Evolutionary conservation across 2,329 filamentous ascomycete species (phyloP), one percentile per base, ranked within the genome.

Genomic region (Mycosphaerella sp.): DNA sequence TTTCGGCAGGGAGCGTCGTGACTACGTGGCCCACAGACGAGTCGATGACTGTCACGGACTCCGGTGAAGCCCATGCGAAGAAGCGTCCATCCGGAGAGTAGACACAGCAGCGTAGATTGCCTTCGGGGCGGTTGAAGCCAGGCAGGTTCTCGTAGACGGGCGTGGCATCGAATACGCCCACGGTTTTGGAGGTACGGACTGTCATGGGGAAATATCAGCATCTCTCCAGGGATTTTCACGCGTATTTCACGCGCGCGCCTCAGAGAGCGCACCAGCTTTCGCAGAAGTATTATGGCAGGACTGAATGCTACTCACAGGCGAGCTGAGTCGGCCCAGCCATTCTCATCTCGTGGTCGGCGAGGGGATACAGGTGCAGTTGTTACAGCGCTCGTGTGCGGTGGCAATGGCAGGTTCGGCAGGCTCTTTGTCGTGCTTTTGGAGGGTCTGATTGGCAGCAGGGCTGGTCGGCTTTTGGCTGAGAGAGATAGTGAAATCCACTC

Each of bases 61-160:
- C 89, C 58, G 84, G 86, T 57, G 88, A 87, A 61, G 91, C 90
- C 86, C 88, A 98, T 58, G 89, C 90, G 73, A 96, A 94, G 77
- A 90, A 98, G 68, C 87, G 87, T 69, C 93, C 91, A 72, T 93
- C 95, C 53, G 89, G 87, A 58, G 93, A 97, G 77, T 98, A 98
- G 66, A 83, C 82, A 78, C 87, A 94, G 76, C 89, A 97, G 71
- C 93, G 86, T 67, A 95, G 81, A 75, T 91, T 95, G 68, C 90
- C 91, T 78, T 95, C 87, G 56, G 91, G 90, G 74, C 86, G 77
- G 53, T 70, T 69, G 66, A 97, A 96, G 64, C 86, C 91, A 66
- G 87, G 75, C 67, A 97, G 79, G 67, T 85, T 75, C 71, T 87
- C 81, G 75, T 98, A 98, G 67, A 85, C 81, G 56, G 93, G 93